Conservation (phyloP, 1,139 yeast genomes). For the Candida pseudoviswanathii region DNA sequence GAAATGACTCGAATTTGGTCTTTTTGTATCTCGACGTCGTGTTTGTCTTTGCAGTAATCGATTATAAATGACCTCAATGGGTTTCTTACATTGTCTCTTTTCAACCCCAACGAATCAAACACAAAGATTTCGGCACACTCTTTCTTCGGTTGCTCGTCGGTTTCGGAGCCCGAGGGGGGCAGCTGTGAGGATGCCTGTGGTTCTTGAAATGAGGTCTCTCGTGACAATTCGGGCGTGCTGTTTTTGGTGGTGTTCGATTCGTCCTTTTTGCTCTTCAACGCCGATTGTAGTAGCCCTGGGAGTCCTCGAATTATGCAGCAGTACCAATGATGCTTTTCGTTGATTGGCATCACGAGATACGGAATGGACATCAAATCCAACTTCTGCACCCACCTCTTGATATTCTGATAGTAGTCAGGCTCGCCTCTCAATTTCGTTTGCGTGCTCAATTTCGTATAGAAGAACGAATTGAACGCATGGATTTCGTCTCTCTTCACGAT, state of each 20-base stretch:
- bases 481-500: conserved; percentile 33
- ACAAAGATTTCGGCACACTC: conserved; percentile 58
- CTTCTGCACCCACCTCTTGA: conserved; percentile 79
- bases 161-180: not conserved
- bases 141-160: conserved; percentile 5
- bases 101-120: conserved; percentile 74
- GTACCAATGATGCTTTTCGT: conserved; percentile 86
- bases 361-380: conserved; percentile 63
- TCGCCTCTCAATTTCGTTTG: conserved; percentile 15
- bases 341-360: conserved; percentile 77
- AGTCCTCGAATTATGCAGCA: conserved; percentile 65
- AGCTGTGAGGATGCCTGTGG: no score
- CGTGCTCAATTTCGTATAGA: conserved; percentile 65
- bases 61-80: conserved; percentile 67
- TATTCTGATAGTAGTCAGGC: conserved; percentile 57
- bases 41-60: conserved; percentile 70
- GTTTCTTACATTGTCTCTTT: conserved; percentile 52
- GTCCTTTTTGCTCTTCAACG: conserved; percentile 8
- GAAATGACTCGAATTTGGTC: conserved; percentile 43
- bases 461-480: conserved; percentile 80
- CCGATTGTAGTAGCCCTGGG: conserved; percentile 31
- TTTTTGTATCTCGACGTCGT: conserved; percentile 48
- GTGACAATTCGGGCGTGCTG: no score
- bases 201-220: no score
- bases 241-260: no score